Evolutionary conservation across 2,329 filamentous ascomycete species (phyloP).

Genomic region (Aspergillus flavus): DNA sequence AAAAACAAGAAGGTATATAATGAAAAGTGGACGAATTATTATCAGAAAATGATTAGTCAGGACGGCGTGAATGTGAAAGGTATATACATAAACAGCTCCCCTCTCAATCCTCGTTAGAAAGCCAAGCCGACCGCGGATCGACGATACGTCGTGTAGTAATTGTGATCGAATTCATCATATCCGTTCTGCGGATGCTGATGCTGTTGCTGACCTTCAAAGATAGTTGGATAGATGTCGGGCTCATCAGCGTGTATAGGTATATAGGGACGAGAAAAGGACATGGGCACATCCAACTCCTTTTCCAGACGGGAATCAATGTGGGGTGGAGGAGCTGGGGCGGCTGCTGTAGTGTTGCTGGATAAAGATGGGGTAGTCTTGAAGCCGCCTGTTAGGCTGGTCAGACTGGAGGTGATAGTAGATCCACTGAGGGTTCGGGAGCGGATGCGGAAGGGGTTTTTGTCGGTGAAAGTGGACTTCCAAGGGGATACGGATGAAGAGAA

Average conservation of each 20-base stretch:
- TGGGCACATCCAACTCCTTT: not conserved
- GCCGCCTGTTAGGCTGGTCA: constrained; percentile 24
- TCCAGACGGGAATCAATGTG: not conserved
- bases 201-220: constrained; percentile 28
- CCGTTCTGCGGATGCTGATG: constrained; percentile 22
- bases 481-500: constrained; percentile 10
- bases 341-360: not conserved
- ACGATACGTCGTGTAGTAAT: constrained; percentile 21
- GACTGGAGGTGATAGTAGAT: constrained; percentile 36
- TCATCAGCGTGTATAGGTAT: constrained; percentile 3
- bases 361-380: constrained; percentile 2
- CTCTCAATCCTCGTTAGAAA: constrained; percentile 26
- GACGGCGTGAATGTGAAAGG: not conserved
- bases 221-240: constrained; percentile 22
- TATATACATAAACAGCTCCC: not conserved
- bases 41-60: not conserved
- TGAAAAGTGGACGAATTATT: not conserved
- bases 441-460: constrained; percentile 28
- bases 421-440: constrained; percentile 38
- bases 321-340: not conserved
- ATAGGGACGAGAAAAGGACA: not conserved
- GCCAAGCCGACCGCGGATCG: constrained; percentile 34
- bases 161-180: constrained; percentile 13
- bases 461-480: constrained; percentile 22
- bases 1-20: not conserved